Base-by-base conservation (phyloP, 257 asterid genomes). In the Nicotiana paniculata region DNA sequence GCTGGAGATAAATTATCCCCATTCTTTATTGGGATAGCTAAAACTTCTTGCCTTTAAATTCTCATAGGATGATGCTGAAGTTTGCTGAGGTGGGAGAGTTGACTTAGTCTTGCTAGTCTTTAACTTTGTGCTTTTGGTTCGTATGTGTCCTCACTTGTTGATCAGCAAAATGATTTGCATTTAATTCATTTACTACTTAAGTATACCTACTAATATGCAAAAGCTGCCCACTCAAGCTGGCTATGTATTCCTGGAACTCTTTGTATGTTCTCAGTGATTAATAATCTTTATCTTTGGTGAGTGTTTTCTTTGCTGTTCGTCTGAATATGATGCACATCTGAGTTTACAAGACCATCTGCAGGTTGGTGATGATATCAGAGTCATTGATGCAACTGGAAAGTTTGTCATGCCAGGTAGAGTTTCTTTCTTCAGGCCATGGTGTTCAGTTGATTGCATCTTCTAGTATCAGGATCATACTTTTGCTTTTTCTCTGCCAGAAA, bases 381-480 rank as follows among this genome's bases (percentile, higher is more conserved):
- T 93, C 84, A 90, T 96, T 63, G 98, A 96, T 87, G 98, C 99
- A 82, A 89, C 91, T 18, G 98, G 97, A 82, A 96, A 94, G 90
- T 93, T 86, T 85, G 97, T 96, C 91, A 94, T 96, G 98, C 99
- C 99, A 86, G 99, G 99, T 95, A 86, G 61, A 57, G 54, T 32
- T 85, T 79, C 84, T 61, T 70, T 81, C 80, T 26, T 74, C 58
- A 58, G 78, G 59, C 43, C 67, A 28, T 39, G 80, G 65, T 72
- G 61, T 59, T 82, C 64, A 33, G 54, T 57, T 59, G 74, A 48
- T 81, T 53, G 21, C 46, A 12, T 35, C 10, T 32, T 69, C 5
- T 13, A 68, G 74, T 64, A 63, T 62, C 51, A 39, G 48, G 17
- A 48, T 80, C 37, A 30, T 48, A 65, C 53, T 80, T 63, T 28